phyloP scores from a whole-genome alignment of 2,329 filamentous ascomycete genomes.

The Clonostachys rosea region DNA sequence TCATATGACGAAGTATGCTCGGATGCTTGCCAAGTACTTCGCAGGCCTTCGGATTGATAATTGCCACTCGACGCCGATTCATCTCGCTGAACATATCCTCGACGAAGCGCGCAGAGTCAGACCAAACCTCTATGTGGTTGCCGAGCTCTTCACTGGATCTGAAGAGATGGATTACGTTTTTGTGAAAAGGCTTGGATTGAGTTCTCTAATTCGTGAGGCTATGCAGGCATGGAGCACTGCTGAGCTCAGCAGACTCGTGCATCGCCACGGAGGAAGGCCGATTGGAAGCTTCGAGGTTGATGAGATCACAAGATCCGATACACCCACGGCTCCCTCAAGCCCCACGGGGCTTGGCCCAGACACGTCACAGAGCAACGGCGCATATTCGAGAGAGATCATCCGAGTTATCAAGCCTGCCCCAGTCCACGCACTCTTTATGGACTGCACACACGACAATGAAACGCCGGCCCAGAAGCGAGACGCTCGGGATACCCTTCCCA shows the following conservation, averaged over 20 bases:
- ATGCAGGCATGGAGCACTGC: constrained; percentile 98
- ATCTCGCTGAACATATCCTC: constrained; percentile 90
- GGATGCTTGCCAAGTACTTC: constrained; percentile 91
- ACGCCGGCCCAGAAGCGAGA: constrained; percentile 92
- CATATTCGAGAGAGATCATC: constrained; percentile 57
- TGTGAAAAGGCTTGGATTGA: constrained; percentile 86
- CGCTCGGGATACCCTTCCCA: constrained; percentile 88
- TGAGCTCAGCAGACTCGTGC: constrained; percentile 87
- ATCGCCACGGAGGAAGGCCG: constrained; percentile 86
- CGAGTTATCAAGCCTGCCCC: constrained; percentile 81
- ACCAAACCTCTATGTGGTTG: constrained; percentile 85
- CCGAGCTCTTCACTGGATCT: constrained; percentile 91
- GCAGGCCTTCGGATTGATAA: constrained; percentile 96
- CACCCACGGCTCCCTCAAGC: constrained; percentile 20
- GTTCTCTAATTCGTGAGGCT: constrained; percentile 88
- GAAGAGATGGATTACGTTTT: constrained; percentile 97
- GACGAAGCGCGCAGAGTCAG: constrained; percentile 88
- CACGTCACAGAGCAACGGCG: constrained; percentile 16
- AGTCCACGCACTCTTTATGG: constrained; percentile 95
- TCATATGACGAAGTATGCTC: constrained; percentile 90
- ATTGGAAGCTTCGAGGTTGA: constrained; percentile 98
- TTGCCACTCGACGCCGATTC: constrained; percentile 91
- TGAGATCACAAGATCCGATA: constrained; percentile 65
- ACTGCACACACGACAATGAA: constrained; percentile 98
- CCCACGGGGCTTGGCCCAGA: constrained; percentile 11